Percentiles rank a stretch among this genome's conserved stretches.
These are phyloP conservation scores for Epichloe baconii DNA, from an alignment of 2,329 filamentous ascomycete species.

Conservation along the genomic window DNA sequence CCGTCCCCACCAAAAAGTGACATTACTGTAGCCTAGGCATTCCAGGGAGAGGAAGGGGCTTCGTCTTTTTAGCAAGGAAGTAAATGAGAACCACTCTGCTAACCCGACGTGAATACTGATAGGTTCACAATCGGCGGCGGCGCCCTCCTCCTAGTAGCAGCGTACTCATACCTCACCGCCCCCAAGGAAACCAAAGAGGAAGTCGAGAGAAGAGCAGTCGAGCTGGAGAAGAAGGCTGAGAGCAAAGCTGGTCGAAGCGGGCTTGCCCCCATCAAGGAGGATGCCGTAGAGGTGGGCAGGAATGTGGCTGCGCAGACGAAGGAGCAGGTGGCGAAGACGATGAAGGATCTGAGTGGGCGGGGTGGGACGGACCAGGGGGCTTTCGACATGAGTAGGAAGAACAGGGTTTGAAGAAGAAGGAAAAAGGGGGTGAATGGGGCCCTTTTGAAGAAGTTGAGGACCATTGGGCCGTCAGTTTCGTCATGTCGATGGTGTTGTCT, in stretches of 20 bases:
- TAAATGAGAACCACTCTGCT: not conserved
- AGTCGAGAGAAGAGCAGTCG: constrained; percentile 6
- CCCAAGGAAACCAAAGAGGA: constrained; percentile 5
- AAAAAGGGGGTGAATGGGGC: not conserved
- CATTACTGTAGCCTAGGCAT: too few species aligned
- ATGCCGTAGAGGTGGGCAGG: constrained; percentile 1
- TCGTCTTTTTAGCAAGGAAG: not conserved
- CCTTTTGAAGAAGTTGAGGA: not conserved
- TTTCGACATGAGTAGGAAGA: constrained; percentile 16
- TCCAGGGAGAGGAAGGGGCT: too few species aligned
- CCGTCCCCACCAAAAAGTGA: too few species aligned
- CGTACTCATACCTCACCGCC: constrained; percentile 16
- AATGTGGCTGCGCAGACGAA: constrained; percentile 6
- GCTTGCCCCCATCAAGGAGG: constrained; percentile 6
- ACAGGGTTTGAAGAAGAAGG: too few species aligned
- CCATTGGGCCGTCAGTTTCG: not conserved
- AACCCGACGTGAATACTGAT: too few species aligned
- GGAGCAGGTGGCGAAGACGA: constrained; percentile 12
- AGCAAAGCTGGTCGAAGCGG: not conserved
- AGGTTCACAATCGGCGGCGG: constrained; percentile 19
- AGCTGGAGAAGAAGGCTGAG: not conserved
- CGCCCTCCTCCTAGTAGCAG: constrained; percentile 14
- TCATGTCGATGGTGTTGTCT: too few species aligned
- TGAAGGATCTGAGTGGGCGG: constrained; percentile 19
- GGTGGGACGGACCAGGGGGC: constrained; percentile 17